Percentiles rank a stretch among this genome's conserved stretches.
Conservation (phyloP, 768 basidiomycete species). For the Cystoderma amianthinum region DNA sequence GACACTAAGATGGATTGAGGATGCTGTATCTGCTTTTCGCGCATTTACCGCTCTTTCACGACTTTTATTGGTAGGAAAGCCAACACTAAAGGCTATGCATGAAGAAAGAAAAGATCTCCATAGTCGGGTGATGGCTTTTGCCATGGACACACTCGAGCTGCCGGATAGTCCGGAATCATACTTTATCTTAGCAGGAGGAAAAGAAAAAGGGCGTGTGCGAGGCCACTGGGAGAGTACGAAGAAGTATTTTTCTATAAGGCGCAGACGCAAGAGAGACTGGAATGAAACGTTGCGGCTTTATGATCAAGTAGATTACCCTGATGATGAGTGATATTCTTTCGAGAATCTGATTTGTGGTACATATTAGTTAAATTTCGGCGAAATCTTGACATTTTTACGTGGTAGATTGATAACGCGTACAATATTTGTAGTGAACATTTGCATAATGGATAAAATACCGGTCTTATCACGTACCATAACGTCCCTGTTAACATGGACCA, state of each 20-base stretch:
- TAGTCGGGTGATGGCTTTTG: constrained; percentile 60
- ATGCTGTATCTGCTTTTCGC: constrained; percentile 72
- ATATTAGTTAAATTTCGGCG: too few relatives aligned
- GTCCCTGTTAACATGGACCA: neutral
- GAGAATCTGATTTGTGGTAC: constrained; percentile 2
- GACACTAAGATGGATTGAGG: constrained; percentile 83
- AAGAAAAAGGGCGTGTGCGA: constrained; percentile 65
- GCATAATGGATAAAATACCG: too few relatives aligned
- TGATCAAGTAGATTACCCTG: constrained; percentile 78
- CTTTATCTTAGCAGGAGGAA: constrained; percentile 51
- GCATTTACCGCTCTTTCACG: constrained; percentile 59
- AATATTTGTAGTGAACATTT: too few relatives aligned
- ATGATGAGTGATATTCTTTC: constrained; percentile 29
- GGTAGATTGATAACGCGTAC: too few relatives aligned
- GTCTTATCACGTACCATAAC: neutral
- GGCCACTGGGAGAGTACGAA: constrained; percentile 64
- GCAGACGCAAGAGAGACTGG: constrained; percentile 84
- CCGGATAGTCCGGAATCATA: constrained; percentile 65
- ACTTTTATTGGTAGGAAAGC: constrained; percentile 55
- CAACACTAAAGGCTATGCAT: constrained; percentile 46
- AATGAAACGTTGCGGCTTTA: constrained; percentile 80
- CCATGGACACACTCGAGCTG: constrained; percentile 48
- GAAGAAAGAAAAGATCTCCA: constrained; percentile 51
- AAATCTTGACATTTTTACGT: too few relatives aligned
- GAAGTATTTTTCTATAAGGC: constrained; percentile 73